phyloP scores from a whole-genome alignment of 306 rosid species.

The Sophora flavescens region DNA sequence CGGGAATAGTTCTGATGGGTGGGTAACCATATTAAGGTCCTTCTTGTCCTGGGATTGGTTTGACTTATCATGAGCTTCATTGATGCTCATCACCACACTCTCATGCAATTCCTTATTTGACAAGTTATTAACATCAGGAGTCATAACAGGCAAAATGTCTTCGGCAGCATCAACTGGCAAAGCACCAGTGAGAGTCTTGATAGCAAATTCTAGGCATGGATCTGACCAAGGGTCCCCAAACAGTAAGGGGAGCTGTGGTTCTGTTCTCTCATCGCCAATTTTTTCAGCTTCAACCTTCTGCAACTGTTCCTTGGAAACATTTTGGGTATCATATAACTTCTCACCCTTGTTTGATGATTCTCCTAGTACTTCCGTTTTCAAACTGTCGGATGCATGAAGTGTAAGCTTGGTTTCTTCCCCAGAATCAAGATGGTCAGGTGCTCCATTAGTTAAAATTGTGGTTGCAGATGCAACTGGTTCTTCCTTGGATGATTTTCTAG shows the following conservation, averaged over 20 bases:
- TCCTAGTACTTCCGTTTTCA: constrained; percentile 32
- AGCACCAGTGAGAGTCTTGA: constrained; percentile 91
- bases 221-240: constrained; percentile 84
- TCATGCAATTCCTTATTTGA: constrained; percentile 51
- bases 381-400: constrained; percentile 47
- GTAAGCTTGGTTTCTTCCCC: constrained; percentile 38
- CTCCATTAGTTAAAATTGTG: constrained; percentile 49
- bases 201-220: constrained; percentile 91
- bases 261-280: constrained; percentile 47
- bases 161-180: constrained; percentile 69
- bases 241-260: constrained; percentile 57
- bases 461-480: constrained; percentile 41
- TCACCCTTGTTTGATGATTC: constrained; percentile 46
- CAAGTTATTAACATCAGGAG: constrained; percentile 43
- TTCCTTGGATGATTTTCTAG: constrained; percentile 48
- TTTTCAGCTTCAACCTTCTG: constrained; percentile 55
- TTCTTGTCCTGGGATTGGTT: constrained; percentile 54
- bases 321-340: constrained; percentile 47
- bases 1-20: constrained; percentile 53
- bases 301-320: constrained; percentile 49
- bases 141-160: constrained; percentile 45
- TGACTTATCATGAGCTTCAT: constrained; percentile 44
- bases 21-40: constrained; percentile 52
- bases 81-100: constrained; percentile 44
- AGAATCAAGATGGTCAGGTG: constrained; percentile 42